Base-by-base conservation (phyloP, 2,329 filamentous ascomycete species). In the Calonectria honghensis region DNA sequence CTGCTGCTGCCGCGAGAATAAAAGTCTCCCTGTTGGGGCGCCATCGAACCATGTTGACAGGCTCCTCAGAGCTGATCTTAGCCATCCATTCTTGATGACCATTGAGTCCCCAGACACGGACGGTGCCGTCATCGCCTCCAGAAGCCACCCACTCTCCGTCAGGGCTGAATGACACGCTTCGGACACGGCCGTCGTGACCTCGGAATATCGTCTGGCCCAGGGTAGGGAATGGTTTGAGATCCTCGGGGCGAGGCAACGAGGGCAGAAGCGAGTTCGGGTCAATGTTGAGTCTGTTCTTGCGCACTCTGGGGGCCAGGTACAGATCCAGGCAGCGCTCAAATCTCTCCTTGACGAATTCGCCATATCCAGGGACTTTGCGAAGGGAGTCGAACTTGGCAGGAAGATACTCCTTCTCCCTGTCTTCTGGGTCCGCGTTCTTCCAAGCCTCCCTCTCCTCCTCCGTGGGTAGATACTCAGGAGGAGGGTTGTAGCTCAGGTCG, bases 291-390 rank as follows among this genome's bases (percentile, higher is more conserved):
- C 96, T 94, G 87, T 96, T 98, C 84, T 97, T 94, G 74, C 96
- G 93, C 72, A 99, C 93, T 82, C 97, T 91, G 61, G 97, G 97
- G 20, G 97, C 97, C 74, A 99, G 90, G 84, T 99, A 99, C 24
- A 99, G 90, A 86, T 99, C 97, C 79, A 99, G 88, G 84, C 96
- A 98, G 78, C 97, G 91, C 85, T 99, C 96, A 81, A 99, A 99
- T 79, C 96, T 94, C 85, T 99, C 97, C 85, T 98, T 98, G 83
- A 99, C 93, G 79, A 98, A 95, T 70, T 90, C 91, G 66, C 94
- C 94, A 83, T 98, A 99, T 20, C 94, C 97, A 66, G 97, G 97
- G 9, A 98, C 97, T 83, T 95, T 96, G 76, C 97, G 94, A 70
- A 99, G 88, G 2, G 97, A 93, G 79, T 94, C 93, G 84, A 95